These are phyloP conservation scores for Leptographium galeiforme DNA, from an alignment of 2,329 filamentous ascomycete species.

Conservation along the genomic window DNA sequence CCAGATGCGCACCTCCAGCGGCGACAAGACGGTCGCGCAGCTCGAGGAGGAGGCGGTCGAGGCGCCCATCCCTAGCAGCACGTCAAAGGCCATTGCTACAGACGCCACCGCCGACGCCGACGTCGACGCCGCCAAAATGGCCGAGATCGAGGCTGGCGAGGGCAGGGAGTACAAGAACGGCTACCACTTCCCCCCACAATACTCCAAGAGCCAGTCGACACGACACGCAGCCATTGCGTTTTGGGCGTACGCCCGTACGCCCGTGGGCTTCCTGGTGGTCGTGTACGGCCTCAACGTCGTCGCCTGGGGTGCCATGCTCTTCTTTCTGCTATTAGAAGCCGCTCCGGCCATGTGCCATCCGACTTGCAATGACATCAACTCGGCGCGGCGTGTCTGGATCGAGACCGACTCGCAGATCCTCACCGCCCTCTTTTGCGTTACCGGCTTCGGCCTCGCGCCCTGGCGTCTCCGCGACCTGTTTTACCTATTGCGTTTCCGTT, in stretches of 20 bases:
- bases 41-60: background rate
- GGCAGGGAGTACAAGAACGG: conserved; percentile 41
- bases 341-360: conserved; percentile 60
- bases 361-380: conserved; percentile 58
- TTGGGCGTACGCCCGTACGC: conserved; percentile 62
- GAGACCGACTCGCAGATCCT: conserved; percentile 75
- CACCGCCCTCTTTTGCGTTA: conserved; percentile 76
- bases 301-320: conserved; percentile 86
- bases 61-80: background rate
- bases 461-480: conserved; percentile 76
- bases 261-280: conserved; percentile 62
- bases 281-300: conserved; percentile 73
- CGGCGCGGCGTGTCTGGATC: conserved; percentile 69
- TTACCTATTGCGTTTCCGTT: conserved; percentile 53
- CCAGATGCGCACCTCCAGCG: background rate
- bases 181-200: conserved; percentile 51
- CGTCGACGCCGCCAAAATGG: background rate
- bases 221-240: conserved; percentile 46
- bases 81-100: background rate
- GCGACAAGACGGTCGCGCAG: background rate
- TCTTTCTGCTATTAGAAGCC: conserved; percentile 67
- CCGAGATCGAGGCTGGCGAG: background rate
- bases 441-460: conserved; percentile 69
- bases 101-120: background rate
- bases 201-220: conserved; percentile 45